Base-by-base conservation (phyloP, 352 stramenopile species). In the Phytophthora rubi region DNA sequence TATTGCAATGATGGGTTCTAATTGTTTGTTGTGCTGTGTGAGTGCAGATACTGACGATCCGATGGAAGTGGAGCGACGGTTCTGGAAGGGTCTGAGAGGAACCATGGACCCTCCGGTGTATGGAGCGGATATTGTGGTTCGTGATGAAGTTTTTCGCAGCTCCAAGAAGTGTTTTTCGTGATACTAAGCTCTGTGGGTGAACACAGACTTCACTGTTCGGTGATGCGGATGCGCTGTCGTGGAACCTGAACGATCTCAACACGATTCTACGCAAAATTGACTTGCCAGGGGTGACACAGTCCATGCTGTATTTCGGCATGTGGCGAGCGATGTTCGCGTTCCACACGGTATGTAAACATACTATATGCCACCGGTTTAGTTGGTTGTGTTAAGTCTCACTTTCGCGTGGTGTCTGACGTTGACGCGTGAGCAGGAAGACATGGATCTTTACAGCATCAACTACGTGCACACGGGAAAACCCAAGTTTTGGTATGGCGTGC, bases 241-340 rank as follows among this genome's bases (percentile, higher is more conserved):
- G 92, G 92, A 98, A 98, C 75, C 58, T 97, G 7, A 93, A 93
- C 65, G 62, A 91, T 30, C 83, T 98, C 42, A 82, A 97, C 53
- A 96, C 89, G n/a, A 94, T 97, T 60, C 75, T 98, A 55, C 77
- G 77, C 7, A 83, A 73, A 68, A 94, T 94, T 49, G 84, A 93
- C 21, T 68, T 96, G 26, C 88, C 89, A 5, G 93, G 93, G 18
- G 88, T 98, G 59, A 98, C 88, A 10, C 89, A 82, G 21, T 75
- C 93, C 3, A 98, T 98, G 93, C 80, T 98, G 30, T 98, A 98
- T 73, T 97, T 98, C 71, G 94, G 94, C 71, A 98, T 97, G 88
- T 98, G 93, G 93, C 78, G 90, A 12, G 89, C 92, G 62, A 97
- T 98, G 86, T 98, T 98, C 70, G 91, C 94, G 0, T 97, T 97